Evolutionary conservation across 1,284 basidiomycete species (phyloP).

Genomic region (Chiua sp.): DNA sequence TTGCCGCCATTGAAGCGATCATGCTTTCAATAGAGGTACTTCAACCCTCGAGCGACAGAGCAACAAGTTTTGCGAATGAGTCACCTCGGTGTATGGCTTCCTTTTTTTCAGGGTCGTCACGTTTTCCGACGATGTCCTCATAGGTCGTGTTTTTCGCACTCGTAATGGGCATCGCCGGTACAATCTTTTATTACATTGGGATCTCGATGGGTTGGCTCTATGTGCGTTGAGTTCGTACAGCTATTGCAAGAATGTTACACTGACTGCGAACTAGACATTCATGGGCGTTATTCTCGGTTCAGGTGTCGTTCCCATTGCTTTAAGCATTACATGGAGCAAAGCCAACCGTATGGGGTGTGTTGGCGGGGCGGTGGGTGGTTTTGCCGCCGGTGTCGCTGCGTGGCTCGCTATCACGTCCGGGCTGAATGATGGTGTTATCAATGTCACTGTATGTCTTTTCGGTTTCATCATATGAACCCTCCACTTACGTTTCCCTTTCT

Average conservation of each 20-base stretch:
- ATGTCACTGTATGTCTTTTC: constrained; percentile 57
- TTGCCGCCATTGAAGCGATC: not conserved
- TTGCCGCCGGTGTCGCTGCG: constrained; percentile 72
- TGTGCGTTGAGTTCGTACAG: constrained; percentile 52
- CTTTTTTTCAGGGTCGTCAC: constrained; percentile 19
- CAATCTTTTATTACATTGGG: constrained; percentile 90
- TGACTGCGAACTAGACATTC: constrained; percentile 56
- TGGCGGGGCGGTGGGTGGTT: constrained; percentile 72
- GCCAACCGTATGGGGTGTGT: constrained; percentile 88
- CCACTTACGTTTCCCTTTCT: not conserved
- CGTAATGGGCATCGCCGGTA: constrained; percentile 81
- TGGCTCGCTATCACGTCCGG: constrained; percentile 86
- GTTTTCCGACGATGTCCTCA: constrained; percentile 34
- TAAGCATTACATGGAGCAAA: constrained; percentile 80
- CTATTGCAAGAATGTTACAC: not conserved
- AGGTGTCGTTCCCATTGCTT: constrained; percentile 86
- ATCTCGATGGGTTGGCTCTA: constrained; percentile 92
- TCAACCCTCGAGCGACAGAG: constrained; percentile 65
- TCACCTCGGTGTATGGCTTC: constrained; percentile 55
- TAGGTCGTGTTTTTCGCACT: constrained; percentile 78
- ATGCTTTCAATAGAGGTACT: constrained; percentile 50
- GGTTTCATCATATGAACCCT: not conserved
- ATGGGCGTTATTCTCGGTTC: constrained; percentile 88
- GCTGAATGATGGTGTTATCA: constrained; percentile 74
- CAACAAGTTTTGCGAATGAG: constrained; percentile 62